Conservation (phyloP, 2,329 filamentous ascomycete genomes). For the Penicillium freii region DNA sequence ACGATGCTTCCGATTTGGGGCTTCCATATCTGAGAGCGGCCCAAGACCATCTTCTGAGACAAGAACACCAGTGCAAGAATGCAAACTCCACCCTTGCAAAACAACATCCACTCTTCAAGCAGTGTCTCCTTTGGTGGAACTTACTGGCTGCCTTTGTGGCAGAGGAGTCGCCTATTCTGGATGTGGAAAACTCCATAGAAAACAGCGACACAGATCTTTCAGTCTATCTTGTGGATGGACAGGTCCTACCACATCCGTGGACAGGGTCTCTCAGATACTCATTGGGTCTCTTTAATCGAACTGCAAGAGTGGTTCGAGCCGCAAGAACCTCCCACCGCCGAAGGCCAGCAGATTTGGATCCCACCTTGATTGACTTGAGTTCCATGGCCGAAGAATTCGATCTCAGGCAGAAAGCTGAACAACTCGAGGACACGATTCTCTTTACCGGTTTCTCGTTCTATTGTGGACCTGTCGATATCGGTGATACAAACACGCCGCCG, state of each 20-base stretch:
- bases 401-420: slow-evolving; percentile 19
- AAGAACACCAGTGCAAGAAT: slow-evolving; percentile 18
- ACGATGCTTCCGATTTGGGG: slow-evolving; percentile 21
- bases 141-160: slow-evolving; percentile 24
- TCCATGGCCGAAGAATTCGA: slow-evolving; percentile 20
- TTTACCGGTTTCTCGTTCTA: slow-evolving; percentile 23
- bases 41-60: slow-evolving; percentile 19
- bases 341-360: slow-evolving; percentile 8
- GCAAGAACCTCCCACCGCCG: slow-evolving; percentile 17
- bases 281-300: slow-evolving; percentile 20
- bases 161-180: slow-evolving; percentile 21
- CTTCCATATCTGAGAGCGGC: slow-evolving; percentile 23
- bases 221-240: slow-evolving; percentile 23
- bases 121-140: slow-evolving; percentile 25
- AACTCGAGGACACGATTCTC: slow-evolving; percentile 20
- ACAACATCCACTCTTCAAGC: slow-evolving; percentile 24
- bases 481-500: slow-evolving; percentile 24
- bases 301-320: slow-evolving; percentile 19
- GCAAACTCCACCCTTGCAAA: slow-evolving; percentile 20
- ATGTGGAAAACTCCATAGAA: slow-evolving; percentile 15
- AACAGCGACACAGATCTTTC: slow-evolving; percentile 17
- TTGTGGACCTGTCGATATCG: slow-evolving; percentile 24
- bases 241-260: slow-evolving; percentile 23
- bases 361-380: slow-evolving; percentile 18
- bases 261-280: slow-evolving; percentile 22